Base-by-base conservation (phyloP, 2,329 filamentous ascomycete genomes). In the Claviceps purpurea region DNA sequence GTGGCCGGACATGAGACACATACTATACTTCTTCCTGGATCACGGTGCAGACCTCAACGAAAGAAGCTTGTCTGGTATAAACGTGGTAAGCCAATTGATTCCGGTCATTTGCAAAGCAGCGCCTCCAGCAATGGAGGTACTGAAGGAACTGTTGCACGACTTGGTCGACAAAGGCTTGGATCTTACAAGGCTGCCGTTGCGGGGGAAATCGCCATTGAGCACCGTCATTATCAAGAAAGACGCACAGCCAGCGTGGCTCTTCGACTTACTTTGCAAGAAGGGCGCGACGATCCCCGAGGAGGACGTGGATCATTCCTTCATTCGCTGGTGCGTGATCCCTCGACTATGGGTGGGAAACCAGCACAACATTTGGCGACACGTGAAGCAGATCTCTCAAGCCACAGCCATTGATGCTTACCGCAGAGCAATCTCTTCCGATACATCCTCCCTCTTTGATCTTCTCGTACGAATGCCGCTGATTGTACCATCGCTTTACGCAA, bases 211-310 rank as follows among this genome's bases (percentile, higher is more conserved):
- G 38, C 34, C 38, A 10, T 20, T 51, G 13, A 3, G 13, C 37
- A 5, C 4, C 4, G 42, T 42, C 20, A 37, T 47, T 37, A 22
- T 10, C 2, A 14, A 22, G 6, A 5, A 13, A 38, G 20, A 50
- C 43, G 42, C 50, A 22, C 11, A 47, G 7, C 50, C 50, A 22
- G 22, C 34, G 4, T 51, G 50, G 50, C 44, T 51, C 13, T 51
- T 47, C 44, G 10, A 26, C 4, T 39, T 41, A 5, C 6, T 51
- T 13, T 47, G 42, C 6, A 18, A 34, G 22, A 39, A 51, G 6
- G 50, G 50, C 7, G 50, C 50, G 2, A 42, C 37, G 5, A 22
- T 51, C 22, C 37, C 10, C 14, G 2, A 14, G 10, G 5, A 11
- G 10, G 50, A 51, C 10, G 37, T 16, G 7, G 34, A 47, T 44